These are phyloP conservation scores for Besnoitia besnoiti DNA, from an alignment of 169 alveolate genomes.

Conservation along the genomic window DNA sequence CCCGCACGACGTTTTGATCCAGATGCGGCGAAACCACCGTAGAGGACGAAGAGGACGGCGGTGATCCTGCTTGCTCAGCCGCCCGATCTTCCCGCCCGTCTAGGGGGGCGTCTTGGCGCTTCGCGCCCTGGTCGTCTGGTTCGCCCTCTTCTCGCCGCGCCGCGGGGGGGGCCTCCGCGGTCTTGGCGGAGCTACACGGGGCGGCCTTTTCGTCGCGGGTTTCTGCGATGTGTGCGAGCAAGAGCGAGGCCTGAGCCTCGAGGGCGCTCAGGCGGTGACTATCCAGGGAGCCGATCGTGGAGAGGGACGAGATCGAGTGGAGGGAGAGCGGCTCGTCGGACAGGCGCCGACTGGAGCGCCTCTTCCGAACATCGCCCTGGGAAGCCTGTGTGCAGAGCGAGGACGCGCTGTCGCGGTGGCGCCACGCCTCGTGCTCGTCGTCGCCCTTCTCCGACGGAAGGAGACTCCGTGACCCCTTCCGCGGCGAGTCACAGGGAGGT, in stretches of 20 bases:
- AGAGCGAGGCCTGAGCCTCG: not conserved
- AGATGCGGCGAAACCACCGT: too few species aligned
- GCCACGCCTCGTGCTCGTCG: not conserved
- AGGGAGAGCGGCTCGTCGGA: not conserved
- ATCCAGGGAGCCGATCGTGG: not conserved
- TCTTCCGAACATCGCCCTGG: not conserved
- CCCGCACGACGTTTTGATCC: too few species aligned
- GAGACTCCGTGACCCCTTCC: too few species aligned
- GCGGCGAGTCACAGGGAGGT: too few species aligned
- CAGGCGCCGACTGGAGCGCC: not conserved
- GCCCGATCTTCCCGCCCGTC: too few species aligned
- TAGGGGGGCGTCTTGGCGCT: too few species aligned
- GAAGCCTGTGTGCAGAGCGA: not conserved
- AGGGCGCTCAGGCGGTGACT: not conserved
- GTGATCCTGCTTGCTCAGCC: too few species aligned
- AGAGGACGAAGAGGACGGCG: too few species aligned
- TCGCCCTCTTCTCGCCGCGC: too few species aligned
- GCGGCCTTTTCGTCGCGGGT: not conserved
- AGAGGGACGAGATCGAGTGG: not conserved
- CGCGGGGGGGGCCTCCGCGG: too few species aligned
- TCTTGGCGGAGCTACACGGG: too few species aligned
- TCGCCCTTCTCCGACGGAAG: not conserved
- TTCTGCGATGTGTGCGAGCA: not conserved
- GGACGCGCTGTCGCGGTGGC: not conserved
- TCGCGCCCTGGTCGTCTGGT: too few species aligned